Base-by-base conservation (phyloP, 2,329 filamentous ascomycete species). In the Fusarium sp. region DNA sequence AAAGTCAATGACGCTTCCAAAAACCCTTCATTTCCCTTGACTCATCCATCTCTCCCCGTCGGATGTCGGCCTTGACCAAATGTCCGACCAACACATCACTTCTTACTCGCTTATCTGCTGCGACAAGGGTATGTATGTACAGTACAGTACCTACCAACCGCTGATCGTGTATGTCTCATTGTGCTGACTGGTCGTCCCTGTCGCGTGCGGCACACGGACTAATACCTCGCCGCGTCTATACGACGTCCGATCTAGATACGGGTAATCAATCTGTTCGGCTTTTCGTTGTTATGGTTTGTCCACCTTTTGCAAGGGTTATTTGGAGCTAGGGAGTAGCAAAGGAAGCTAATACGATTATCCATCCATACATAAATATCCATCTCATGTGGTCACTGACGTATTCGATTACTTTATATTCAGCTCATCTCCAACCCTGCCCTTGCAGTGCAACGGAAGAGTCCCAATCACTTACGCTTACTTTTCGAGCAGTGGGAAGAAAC, bases 1-100 rank as follows among this genome's bases (percentile, higher is more conserved):
- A 32, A 51, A 43, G 36, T 65, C 61, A 46, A 65, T 65, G 61
- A 65, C 57, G 23, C 61, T 48, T 48, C 14, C 41, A 59, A 44
- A 32, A 54, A 5, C 33, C 27, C 36, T 13, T 49, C 15, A 11
- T 17, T 9, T 14, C 33, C 33, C 33, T 36, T 46, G 25, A 29
- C 33, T 47, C 42, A 53, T 17, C 36, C 42, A 53, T 17, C 36
- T 35, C 42, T 8, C 45, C 57, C 60, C 55, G 45, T 73, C 71
- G 71, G 71, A 73, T 70, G 60, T 73, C 71, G 71, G 71, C 23
- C 43, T 70, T 62, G 49, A 9, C 38, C 13, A 27, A 57, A 65
- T 71, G 65, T 67, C 70, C 71, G 70, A 56, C 36, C 33, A 43
- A 61, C 55, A 49, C 17, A 29, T 21, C 7, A 10, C 17, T 33